Evolutionary conservation across 2,329 filamentous ascomycete species (phyloP).

Genomic region (Colletotrichum sojae): DNA sequence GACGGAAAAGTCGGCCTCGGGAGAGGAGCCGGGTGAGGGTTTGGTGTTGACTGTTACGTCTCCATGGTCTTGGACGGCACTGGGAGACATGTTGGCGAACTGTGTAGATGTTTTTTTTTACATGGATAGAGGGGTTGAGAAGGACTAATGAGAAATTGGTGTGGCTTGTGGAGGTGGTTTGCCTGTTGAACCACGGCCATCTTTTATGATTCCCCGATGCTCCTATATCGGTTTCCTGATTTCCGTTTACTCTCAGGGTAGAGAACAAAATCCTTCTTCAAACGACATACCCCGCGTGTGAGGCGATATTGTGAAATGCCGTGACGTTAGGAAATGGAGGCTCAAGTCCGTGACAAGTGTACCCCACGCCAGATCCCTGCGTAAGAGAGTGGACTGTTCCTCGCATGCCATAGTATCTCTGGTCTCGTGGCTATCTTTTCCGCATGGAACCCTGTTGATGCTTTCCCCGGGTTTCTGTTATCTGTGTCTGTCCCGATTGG

Average conservation of each 20-base stretch:
- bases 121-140: too few species aligned
- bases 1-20: conserved; percentile 39
- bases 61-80: neutral
- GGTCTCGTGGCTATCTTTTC: conserved; percentile 3
- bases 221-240: neutral
- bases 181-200: neutral
- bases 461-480: conserved; percentile 10
- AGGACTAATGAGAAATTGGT: too few species aligned
- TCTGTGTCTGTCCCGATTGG: neutral
- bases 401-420: too few species aligned
- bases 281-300: neutral
- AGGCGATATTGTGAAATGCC: neutral
- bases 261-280: too few species aligned
- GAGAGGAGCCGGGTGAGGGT: neutral
- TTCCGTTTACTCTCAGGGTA: too few species aligned
- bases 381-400: too few species aligned
- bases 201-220: neutral
- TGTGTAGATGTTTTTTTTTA: too few species aligned
- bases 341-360: too few species aligned
- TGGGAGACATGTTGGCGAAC: conserved; percentile 5
- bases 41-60: neutral
- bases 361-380: too few species aligned
- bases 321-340: neutral
- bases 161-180: too few species aligned
- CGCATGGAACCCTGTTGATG: conserved; percentile 1